Percentiles rank a stretch among this genome's conserved stretches.
Evolutionary conservation across 352 stramenopile species (phyloP).

Genomic region (Pelagophyceae sp.): DNA sequence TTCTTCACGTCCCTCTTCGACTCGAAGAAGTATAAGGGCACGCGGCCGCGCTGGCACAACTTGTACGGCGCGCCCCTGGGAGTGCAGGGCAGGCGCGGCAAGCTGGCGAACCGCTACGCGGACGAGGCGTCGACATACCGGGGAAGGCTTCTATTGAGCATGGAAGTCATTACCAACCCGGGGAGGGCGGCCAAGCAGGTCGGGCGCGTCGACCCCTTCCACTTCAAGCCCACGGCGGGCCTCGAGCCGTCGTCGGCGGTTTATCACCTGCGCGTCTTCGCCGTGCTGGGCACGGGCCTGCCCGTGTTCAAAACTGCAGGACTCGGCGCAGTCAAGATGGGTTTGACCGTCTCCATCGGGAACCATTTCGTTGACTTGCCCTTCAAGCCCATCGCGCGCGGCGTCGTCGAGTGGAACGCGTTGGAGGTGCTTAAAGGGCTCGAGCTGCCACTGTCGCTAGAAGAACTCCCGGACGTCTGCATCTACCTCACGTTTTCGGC

Average conservation of each 20-base stretch:
- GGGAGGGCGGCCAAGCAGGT: constrained; percentile 42
- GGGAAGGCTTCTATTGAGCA: constrained; percentile 54
- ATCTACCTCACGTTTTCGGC: constrained; percentile 59
- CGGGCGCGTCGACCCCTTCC: constrained; percentile 15
- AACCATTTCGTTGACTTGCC: constrained; percentile 51
- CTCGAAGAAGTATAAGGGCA: background rate
- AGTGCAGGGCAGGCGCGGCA: constrained; percentile 9
- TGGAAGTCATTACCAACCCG: constrained; percentile 44
- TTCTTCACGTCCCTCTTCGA: background rate
- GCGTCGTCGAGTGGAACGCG: constrained; percentile 66
- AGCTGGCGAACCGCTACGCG: constrained; percentile 49
- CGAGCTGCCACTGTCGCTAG: constrained; percentile 53
- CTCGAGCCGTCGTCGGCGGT: constrained; percentile 21
- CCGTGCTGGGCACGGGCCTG: constrained; percentile 67
- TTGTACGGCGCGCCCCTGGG: constrained; percentile 25
- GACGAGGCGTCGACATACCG: constrained; percentile 62
- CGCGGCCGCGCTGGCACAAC: constrained; percentile 26
- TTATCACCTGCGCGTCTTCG: constrained; percentile 52
- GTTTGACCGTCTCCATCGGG: constrained; percentile 56
- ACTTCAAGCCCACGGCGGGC: background rate
- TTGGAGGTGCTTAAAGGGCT: constrained; percentile 55
- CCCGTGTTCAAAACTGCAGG: constrained; percentile 59
- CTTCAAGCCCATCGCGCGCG: constrained; percentile 51
- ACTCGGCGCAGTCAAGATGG: constrained; percentile 60
- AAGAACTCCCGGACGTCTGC: constrained; percentile 64